Evolutionary conservation across 805 yeast genomes (phyloP).

Genomic region (Zygotorulaspora florentina): DNA sequence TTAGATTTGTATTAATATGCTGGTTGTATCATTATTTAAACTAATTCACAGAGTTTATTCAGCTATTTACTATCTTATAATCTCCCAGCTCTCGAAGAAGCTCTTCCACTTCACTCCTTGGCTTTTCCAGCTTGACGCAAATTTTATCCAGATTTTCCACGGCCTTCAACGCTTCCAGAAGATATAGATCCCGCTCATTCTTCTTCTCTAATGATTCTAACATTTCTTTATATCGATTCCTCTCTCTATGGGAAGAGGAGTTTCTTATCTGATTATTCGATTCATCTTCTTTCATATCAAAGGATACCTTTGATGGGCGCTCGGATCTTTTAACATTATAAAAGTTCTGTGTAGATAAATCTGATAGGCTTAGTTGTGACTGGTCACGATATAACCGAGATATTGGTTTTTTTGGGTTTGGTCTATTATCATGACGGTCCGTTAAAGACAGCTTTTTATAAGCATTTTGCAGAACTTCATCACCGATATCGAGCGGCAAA

Average conservation of each 20-base stretch:
- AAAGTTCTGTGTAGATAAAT: constrained; percentile 6
- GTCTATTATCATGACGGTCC: neutral
- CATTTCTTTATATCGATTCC: constrained; percentile 3
- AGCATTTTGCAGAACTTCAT: constrained; percentile 27
- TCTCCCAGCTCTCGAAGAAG: constrained; percentile 47
- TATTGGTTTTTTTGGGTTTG: constrained; percentile 1
- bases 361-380: constrained; percentile 11
- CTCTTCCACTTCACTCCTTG: constrained; percentile 51
- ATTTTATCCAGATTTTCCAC: constrained; percentile 59
- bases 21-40: constrained; percentile 8
- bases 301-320: constrained; percentile 24
- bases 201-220: constrained; percentile 21
- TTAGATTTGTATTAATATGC: neutral
- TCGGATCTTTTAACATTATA: constrained; percentile 11
- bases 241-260: constrained; percentile 4
- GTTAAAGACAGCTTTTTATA: constrained; percentile 28
- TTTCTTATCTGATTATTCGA: constrained; percentile 1
- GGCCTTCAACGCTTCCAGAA: constrained; percentile 46
- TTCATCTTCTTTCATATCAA: constrained; percentile 18
- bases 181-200: constrained; percentile 20
- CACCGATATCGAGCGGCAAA: constrained; percentile 25
- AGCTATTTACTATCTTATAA: constrained; percentile 45
- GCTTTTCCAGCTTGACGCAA: constrained; percentile 61
- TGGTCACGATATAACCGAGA: constrained; percentile 6
- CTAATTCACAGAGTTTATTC: constrained; percentile 5